Conservation (phyloP, 1,139 yeast species). For the Wickerhamiella pararugosa region DNA sequence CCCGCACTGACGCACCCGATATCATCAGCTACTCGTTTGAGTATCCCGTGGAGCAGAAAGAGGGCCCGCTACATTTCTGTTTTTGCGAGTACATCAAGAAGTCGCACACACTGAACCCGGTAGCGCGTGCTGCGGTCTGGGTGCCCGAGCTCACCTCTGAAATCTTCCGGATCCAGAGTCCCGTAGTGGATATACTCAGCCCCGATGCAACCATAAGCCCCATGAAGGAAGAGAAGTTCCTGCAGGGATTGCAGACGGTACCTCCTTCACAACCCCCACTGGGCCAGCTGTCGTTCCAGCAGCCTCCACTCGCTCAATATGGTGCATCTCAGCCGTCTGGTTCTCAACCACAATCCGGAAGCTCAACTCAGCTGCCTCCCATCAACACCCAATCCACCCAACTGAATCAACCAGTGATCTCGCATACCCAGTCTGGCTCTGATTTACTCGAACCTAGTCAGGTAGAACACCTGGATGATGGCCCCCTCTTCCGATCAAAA, state of each 20-base stretch:
- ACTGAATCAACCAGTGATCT: no score
- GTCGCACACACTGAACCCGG: slow-evolving; percentile 23
- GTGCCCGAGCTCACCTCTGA: slow-evolving; percentile 11
- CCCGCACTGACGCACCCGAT: slow-evolving; percentile 11
- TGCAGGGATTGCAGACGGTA: not conserved
- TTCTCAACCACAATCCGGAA: no score
- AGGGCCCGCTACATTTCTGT: slow-evolving; percentile 15
- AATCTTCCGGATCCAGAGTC: not conserved
- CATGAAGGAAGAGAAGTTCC: slow-evolving; percentile 1
- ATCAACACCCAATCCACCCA: no score
- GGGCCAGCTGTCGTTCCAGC: not conserved
- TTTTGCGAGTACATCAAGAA: slow-evolving; percentile 29
- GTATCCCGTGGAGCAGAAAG: slow-evolving; percentile 16
- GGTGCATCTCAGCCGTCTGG: no score
- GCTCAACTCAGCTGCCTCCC: no score
- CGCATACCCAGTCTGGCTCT: no score
- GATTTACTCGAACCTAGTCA: slow-evolving; percentile 21
- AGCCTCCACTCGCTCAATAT: not conserved
- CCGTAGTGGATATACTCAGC: slow-evolving; percentile 5
- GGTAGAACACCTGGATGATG: slow-evolving; percentile 36
- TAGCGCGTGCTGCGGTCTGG: slow-evolving; percentile 26
- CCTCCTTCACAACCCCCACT: not conserved
- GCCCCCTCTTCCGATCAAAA: slow-evolving; percentile 55
- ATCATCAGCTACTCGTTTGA: slow-evolving; percentile 19
- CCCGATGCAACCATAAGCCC: slow-evolving; percentile 9